Evolutionary conservation across 306 rosid genomes (phyloP).

Genomic region (cucumber (Cucumis sativus)): Cucumber_9930_V3 NC_026660.2:5834501-5835000

Average conservation of each 20-base stretch:
- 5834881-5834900: constrained; percentile 27
- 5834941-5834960: constrained; percentile 31
- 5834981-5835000: constrained; percentile 8
- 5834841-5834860: constrained; percentile 27
- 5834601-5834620: background rate
- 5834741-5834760: constrained; percentile 7
- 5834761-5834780: constrained; percentile 16
- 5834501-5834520: constrained; percentile 42
- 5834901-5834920: constrained; percentile 29
- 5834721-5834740: background rate
- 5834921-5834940: constrained; percentile 40
- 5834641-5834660: background rate
- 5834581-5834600: constrained; percentile 14
- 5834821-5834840: background rate
- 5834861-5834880: constrained; percentile 28
- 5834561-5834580: constrained; percentile 28
- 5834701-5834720: background rate
- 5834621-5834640: background rate
- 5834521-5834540: constrained; percentile 41
- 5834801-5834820: background rate
- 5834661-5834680: background rate
- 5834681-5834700: background rate
- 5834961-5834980: constrained; percentile 27
- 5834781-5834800: constrained; percentile 14
- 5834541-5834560: constrained; percentile 27